A percentile compares a stretch with the other conserved stretches of the same genome.
Evolutionary conservation across 2,329 filamentous ascomycete genomes (phyloP).

Genomic region (Xylariaceae sp.): DNA sequence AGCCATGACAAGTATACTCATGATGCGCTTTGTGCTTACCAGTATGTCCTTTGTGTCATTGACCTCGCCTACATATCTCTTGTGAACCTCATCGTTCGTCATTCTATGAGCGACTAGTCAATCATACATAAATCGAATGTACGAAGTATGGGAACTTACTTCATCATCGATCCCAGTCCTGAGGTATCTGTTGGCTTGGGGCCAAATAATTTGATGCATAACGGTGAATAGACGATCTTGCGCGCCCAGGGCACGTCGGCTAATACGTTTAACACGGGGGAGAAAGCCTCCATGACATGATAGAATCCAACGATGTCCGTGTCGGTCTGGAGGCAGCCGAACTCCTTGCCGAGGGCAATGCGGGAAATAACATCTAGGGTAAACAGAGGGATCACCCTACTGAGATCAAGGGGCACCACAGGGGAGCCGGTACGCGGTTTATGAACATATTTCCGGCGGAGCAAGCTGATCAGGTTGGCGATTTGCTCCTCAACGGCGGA

Average conservation of each 20-base stretch:
- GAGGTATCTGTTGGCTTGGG: constrained; percentile 28
- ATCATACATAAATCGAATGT: background rate
- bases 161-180: constrained; percentile 32
- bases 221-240: constrained; percentile 25
- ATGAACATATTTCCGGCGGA: constrained; percentile 28
- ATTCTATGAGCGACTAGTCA: constrained; percentile 12
- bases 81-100: constrained; percentile 14
- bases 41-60: constrained; percentile 25
- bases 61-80: constrained; percentile 9
- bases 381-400: constrained; percentile 26
- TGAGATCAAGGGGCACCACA: constrained; percentile 26
- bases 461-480: constrained; percentile 18
- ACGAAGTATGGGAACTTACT: constrained; percentile 15
- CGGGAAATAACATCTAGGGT: constrained; percentile 35
- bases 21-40: constrained; percentile 19
- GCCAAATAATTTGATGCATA: constrained; percentile 27
- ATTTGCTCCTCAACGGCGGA: constrained; percentile 30
- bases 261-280: constrained; percentile 17
- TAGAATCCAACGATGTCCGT: constrained; percentile 30
- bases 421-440: background rate
- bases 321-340: constrained; percentile 31
- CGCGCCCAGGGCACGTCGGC: constrained; percentile 30
- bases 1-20: background rate
- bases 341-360: constrained; percentile 33
- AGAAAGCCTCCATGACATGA: constrained; percentile 4